Percentiles rank a stretch among this genome's conserved stretches.
Evolutionary conservation across 441 rosid genomes (phyloP).

Genomic region (Mallotus repandus): DNA sequence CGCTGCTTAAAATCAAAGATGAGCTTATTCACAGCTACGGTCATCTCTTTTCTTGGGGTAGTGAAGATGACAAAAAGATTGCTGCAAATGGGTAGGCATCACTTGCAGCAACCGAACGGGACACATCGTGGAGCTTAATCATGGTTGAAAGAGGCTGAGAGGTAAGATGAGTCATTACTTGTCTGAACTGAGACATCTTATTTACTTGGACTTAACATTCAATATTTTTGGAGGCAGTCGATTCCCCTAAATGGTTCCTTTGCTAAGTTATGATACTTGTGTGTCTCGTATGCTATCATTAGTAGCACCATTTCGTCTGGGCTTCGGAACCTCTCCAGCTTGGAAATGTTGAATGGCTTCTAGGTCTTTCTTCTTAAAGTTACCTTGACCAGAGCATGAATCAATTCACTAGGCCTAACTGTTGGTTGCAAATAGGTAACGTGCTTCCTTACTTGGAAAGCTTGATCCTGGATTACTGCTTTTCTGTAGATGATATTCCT

Average conservation of each 20-base stretch:
- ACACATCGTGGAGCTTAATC: constrained; percentile 1
- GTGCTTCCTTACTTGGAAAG: no score
- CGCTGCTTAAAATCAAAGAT: constrained; percentile 13
- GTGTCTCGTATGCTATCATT: constrained; percentile 9
- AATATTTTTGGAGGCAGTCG: constrained; percentile 8
- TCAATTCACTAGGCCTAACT: background rate
- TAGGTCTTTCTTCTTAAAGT: constrained; percentile 11
- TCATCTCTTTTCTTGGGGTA: constrained; percentile 15
- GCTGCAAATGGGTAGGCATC: constrained; percentile 26
- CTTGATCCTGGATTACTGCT: no score
- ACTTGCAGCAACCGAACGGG: constrained; percentile 10
- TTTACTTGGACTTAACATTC: constrained; percentile 13
- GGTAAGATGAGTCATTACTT: constrained; percentile 15
- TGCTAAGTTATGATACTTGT: background rate
- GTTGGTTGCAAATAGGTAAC: constrained; percentile 17
- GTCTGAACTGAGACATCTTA: constrained; percentile 12
- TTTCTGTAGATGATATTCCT: no score
- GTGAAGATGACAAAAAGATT: constrained; percentile 9
- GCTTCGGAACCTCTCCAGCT: constrained; percentile 17
- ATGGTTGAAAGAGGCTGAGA: background rate
- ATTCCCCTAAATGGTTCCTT: constrained; percentile 9
- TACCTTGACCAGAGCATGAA: background rate
- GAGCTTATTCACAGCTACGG: background rate
- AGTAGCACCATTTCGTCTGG: constrained; percentile 2
- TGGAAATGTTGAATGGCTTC: constrained; percentile 14